Conservation (phyloP, 2,329 filamentous ascomycete species). For the Botrytis fragariae region DNA sequence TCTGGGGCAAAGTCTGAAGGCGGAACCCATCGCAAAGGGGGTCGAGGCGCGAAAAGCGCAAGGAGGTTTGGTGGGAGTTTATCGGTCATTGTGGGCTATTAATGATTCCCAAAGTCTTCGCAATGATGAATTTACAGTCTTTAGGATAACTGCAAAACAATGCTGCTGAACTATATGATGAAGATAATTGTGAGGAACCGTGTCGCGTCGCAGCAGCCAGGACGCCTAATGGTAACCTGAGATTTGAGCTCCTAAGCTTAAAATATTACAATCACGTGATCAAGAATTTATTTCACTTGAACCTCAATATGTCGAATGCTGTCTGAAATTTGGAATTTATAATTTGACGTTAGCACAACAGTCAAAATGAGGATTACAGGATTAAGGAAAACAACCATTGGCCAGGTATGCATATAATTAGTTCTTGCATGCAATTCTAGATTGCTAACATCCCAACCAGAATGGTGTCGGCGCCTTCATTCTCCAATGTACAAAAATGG, state of each 20-base stretch:
- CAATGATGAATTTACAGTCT: not conserved
- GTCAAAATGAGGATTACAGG: conserved; percentile 52
- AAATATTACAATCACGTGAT: not conserved
- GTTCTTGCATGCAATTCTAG: not conserved
- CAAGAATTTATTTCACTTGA: not conserved
- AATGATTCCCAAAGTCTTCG: not conserved
- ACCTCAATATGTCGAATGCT: not conserved
- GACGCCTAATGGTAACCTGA: not conserved
- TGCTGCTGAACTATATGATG: conserved; percentile 9
- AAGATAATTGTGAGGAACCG: not conserved
- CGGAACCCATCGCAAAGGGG: conserved; percentile 84
- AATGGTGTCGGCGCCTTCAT: conserved; percentile 97
- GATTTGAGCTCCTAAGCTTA: conserved; percentile 18
- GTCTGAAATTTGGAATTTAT: not conserved
- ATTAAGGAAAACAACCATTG: conserved; percentile 51
- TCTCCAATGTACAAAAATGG: conserved; percentile 91
- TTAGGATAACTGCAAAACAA: not conserved
- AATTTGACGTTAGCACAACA: conserved; percentile 11
- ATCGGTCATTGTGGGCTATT: conserved; percentile 72
- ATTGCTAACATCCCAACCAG: conserved; percentile 47
- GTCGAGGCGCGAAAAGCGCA: conserved; percentile 91
- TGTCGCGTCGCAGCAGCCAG: conserved; percentile 15
- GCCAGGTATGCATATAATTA: conserved; percentile 47
- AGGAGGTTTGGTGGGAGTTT: conserved; percentile 91
- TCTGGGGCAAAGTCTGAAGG: conserved; percentile 81